Percentiles rank a stretch among this genome's conserved stretches.
These are phyloP conservation scores for Spathaspora girioi DNA, from an alignment of 805 yeast genomes.

Conservation along the genomic window DNA sequence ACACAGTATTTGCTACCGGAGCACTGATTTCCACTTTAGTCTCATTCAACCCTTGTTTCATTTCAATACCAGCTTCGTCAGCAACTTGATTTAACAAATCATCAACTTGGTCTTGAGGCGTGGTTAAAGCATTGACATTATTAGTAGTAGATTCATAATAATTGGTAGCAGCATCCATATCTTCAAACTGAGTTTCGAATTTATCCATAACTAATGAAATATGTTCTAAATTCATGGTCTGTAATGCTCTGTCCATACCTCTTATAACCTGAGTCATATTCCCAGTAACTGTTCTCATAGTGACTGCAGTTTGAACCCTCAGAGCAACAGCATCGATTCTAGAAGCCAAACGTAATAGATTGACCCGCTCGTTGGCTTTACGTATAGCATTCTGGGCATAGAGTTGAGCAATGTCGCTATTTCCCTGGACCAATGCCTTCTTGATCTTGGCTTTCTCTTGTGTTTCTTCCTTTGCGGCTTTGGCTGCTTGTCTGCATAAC, in stretches of 20 bases:
- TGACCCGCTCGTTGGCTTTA: slow-evolving; percentile 81
- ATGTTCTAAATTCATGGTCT: slow-evolving; percentile 90
- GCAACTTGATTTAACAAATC: slow-evolving; percentile 87
- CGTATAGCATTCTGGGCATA: slow-evolving; percentile 96
- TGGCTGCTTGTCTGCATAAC: slow-evolving; percentile 81
- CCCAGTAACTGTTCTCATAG: slow-evolving; percentile 92
- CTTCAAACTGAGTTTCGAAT: slow-evolving; percentile 94
- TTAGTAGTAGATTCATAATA: slow-evolving; percentile 90
- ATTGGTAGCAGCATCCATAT: slow-evolving; percentile 87
- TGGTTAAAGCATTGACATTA: slow-evolving; percentile 80
- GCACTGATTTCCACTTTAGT: slow-evolving; percentile 48
- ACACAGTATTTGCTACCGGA: slow-evolving; percentile 36
- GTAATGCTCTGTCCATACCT: slow-evolving; percentile 96
- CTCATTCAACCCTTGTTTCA: slow-evolving; percentile 77
- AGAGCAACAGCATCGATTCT: slow-evolving; percentile 95
- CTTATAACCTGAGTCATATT: slow-evolving; percentile 90
- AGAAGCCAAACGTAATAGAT: slow-evolving; percentile 75
- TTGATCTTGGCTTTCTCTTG: slow-evolving; percentile 85
- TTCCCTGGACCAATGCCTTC: slow-evolving; percentile 81
- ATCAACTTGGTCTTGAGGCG: slow-evolving; percentile 96
- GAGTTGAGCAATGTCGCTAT: slow-evolving; percentile 86
- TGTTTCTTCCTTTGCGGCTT: slow-evolving; percentile 86
- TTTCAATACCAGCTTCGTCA: slow-evolving; percentile 94
- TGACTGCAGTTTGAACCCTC: slow-evolving; percentile 94
- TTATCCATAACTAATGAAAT: slow-evolving; percentile 96